phyloP scores from a whole-genome alignment of 257 asterid genomes.

The Primulina tabacum region DNA sequence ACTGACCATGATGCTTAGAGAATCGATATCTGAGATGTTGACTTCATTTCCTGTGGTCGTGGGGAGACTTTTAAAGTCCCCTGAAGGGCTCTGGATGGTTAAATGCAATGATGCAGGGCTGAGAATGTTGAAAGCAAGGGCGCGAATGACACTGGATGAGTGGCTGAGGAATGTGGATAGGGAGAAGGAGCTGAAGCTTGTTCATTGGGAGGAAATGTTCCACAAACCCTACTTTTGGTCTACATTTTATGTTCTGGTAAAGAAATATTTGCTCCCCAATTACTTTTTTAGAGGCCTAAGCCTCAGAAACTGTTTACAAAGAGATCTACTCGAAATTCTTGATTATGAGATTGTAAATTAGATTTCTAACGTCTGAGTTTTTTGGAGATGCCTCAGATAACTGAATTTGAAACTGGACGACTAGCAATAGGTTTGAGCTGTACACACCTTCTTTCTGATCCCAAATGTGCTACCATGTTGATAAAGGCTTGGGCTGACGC shows the following conservation, averaged over 20 bases:
- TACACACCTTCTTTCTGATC: constrained; percentile 54
- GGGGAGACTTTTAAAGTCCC: constrained; percentile 42
- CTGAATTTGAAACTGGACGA: constrained; percentile 62
- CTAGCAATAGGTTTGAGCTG: constrained; percentile 72
- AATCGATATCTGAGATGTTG: constrained; percentile 39
- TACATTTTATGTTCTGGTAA: constrained; percentile 59
- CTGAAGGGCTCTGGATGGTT: constrained; percentile 49
- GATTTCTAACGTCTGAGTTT: background rate
- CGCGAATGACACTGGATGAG: constrained; percentile 37
- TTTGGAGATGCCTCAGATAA: constrained; percentile 33
- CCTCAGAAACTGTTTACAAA: background rate
- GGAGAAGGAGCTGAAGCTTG: constrained; percentile 55
- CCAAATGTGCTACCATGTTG: constrained; percentile 41
- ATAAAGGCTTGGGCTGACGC: constrained; percentile 62
- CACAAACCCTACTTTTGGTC: constrained; percentile 58
- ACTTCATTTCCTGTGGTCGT: constrained; percentile 35
- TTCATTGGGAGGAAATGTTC: constrained; percentile 60
- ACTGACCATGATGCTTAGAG: constrained; percentile 34
- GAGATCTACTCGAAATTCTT: background rate
- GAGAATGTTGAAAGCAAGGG: constrained; percentile 52
- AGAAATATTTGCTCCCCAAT: background rate
- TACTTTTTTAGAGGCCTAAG: background rate
- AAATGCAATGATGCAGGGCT: constrained; percentile 66
- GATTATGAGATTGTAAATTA: background rate
- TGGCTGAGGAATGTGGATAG: constrained; percentile 57